Conservation (phyloP, 179 eudicot species). For the Beta lomatogona region DNA sequence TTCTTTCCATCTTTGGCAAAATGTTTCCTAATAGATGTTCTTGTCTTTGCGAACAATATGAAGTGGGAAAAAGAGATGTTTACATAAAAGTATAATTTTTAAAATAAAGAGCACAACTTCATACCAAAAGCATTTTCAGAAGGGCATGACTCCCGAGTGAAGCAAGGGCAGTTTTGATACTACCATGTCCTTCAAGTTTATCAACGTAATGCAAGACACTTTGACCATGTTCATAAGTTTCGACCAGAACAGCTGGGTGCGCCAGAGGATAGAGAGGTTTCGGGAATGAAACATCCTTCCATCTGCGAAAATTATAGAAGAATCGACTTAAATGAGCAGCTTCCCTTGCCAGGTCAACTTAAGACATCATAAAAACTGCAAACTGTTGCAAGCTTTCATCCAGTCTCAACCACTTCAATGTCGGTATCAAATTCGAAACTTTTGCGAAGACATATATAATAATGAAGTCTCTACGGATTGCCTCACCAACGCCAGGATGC, state of each 20-base stretch:
- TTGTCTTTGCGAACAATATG: background rate
- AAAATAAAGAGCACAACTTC: constrained; percentile 6
- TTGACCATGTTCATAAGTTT: constrained; percentile 90
- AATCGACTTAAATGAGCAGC: constrained; percentile 96
- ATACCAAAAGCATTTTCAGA: constrained; percentile 92
- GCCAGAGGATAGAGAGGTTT: constrained; percentile 88
- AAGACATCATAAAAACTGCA: constrained; percentile 94
- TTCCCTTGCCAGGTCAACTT: constrained; percentile 94
- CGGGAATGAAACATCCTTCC: constrained; percentile 89
- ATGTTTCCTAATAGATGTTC: background rate
- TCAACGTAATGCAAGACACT: constrained; percentile 75
- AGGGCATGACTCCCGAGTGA: constrained; percentile 93
- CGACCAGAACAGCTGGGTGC: constrained; percentile 92
- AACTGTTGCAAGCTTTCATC: constrained; percentile 95
- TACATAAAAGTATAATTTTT: background rate
- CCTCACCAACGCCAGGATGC: constrained; percentile 60
- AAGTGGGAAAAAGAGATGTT: background rate
- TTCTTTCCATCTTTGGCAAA: too few relatives aligned
- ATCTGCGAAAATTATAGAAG: constrained; percentile 76
- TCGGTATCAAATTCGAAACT: constrained; percentile 63
- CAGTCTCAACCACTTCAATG: constrained; percentile 77
- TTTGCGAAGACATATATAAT: constrained; percentile 74
- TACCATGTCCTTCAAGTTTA: constrained; percentile 65
- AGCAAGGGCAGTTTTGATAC: constrained; percentile 77
- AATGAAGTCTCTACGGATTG: constrained; percentile 79